phyloP scores from a whole-genome alignment of 1,139 yeast genomes.

The Suhomyces terraborum region DNA sequence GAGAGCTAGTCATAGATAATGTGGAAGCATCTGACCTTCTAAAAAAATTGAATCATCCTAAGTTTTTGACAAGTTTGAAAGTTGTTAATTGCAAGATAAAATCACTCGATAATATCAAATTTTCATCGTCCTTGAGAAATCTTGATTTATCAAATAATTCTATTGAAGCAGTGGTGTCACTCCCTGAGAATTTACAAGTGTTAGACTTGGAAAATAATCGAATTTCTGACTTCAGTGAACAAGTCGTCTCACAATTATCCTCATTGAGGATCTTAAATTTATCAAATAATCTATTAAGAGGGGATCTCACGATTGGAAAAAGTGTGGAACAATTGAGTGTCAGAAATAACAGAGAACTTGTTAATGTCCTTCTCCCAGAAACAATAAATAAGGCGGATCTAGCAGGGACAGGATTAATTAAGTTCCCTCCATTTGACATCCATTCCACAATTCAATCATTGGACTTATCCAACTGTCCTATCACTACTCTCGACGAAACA shows the following conservation, averaged over 20 bases:
- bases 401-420: constrained; percentile 6
- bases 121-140: constrained; percentile 8
- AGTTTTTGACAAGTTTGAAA: constrained; percentile 10
- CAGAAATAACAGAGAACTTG: background rate
- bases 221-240: background rate
- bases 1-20: constrained; percentile 14
- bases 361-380: background rate
- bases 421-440: background rate
- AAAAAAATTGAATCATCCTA: constrained; percentile 12
- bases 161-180: background rate
- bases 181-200: constrained; percentile 2
- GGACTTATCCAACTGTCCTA: constrained; percentile 4
- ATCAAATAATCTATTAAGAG: constrained; percentile 10
- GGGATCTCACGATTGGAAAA: background rate
- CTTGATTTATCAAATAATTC: constrained; percentile 13
- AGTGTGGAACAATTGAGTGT: constrained; percentile 1
- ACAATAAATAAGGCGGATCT: background rate
- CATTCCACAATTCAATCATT: background rate
- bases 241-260: background rate
- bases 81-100: constrained; percentile 12
- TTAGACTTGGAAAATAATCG: constrained; percentile 10
- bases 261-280: constrained; percentile 10
- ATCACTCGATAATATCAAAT: constrained; percentile 8
- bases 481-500: background rate
- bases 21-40: constrained; percentile 12